Base-by-base conservation (phyloP, 306 rosid genomes). In the Medicago arabica region DNA sequence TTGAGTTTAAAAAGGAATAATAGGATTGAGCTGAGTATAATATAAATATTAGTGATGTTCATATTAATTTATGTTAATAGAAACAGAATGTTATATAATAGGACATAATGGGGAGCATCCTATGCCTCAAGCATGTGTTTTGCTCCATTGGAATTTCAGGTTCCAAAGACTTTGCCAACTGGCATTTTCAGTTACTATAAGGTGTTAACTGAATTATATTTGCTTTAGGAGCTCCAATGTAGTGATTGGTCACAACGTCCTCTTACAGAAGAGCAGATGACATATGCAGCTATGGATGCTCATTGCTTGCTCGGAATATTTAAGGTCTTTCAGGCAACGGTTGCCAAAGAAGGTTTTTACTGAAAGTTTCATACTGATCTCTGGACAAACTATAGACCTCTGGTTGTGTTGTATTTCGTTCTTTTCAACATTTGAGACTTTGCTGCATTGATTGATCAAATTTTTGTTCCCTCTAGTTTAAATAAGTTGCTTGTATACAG, bases 191-290 rank as follows among this genome's bases (percentile, higher is more conserved):
- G 41, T 83, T 75, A 10, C 63, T 72, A 15, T 64, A 43, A 41
- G 39, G 69, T 81, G 76, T 83, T 87, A 72, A 83, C 80, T 73
- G 41, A 80, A 82, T 75, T 83, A 75, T 81, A 66, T 81, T 69
- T 84, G 80, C 72, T 85, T 76, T 88, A 91, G 98, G 98, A 94
- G 81, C 98, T 91, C 82, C 97, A 94, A 91, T 91, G 97, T 90
- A 94, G 98, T 84, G 98, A 94, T 82, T 94, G 98, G 98, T 94
- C 98, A 60, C 67, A 28, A 17, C 93, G 98, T 74, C 97, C 98
- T 71, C 98, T 94, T 78, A 85, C 98, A 67, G 96, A 91, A 82
- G 97, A 84, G 81, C 97, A 94, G 89, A 86, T 83, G 75, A 78
- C 77, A 47, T 94, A 90, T 75, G 98, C 98, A 72, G 93, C 98